These are phyloP conservation scores for Zymoseptoria pseudotritici DNA, from an alignment of 2,329 filamentous ascomycete species.

Conservation along the genomic window DNA sequence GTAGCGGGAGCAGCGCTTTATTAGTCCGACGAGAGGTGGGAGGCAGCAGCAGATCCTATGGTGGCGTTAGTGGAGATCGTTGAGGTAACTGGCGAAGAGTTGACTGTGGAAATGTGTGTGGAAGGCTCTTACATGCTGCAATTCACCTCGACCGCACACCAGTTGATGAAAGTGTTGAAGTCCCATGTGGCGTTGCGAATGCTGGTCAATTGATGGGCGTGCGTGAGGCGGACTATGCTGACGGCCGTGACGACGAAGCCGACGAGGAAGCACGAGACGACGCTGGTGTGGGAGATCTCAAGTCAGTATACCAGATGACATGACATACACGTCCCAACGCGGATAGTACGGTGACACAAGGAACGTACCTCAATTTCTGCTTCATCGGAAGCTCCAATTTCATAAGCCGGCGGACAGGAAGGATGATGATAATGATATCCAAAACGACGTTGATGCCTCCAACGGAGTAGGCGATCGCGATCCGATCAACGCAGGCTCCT, in stretches of 20 bases:
- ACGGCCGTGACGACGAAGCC: slow-evolving; percentile 9
- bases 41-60: not conserved
- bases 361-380: slow-evolving; percentile 8
- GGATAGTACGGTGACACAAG: not conserved
- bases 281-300: not conserved
- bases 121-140: not conserved
- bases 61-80: not conserved
- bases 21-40: not conserved
- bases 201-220: not conserved
- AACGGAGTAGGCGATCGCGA: slow-evolving; percentile 2
- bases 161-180: not conserved
- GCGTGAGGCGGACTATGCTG: slow-evolving; percentile 6
- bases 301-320: not conserved
- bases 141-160: not conserved
- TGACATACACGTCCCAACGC: not conserved
- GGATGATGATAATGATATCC: slow-evolving; percentile 7
- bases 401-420: slow-evolving; percentile 7
- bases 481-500: slow-evolving; percentile 7
- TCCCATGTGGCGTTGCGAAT: slow-evolving; percentile 6
- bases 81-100: no score
- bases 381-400: slow-evolving; percentile 5
- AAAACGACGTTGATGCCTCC: slow-evolving; percentile 6
- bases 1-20: not conserved
- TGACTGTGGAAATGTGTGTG: not conserved
- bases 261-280: slow-evolving; percentile 9